A percentile compares a stretch with the other conserved stretches of the same genome.
phyloP scores from a whole-genome alignment of 352 stramenopile genomes.

The Pythium myriotylum region DNA sequence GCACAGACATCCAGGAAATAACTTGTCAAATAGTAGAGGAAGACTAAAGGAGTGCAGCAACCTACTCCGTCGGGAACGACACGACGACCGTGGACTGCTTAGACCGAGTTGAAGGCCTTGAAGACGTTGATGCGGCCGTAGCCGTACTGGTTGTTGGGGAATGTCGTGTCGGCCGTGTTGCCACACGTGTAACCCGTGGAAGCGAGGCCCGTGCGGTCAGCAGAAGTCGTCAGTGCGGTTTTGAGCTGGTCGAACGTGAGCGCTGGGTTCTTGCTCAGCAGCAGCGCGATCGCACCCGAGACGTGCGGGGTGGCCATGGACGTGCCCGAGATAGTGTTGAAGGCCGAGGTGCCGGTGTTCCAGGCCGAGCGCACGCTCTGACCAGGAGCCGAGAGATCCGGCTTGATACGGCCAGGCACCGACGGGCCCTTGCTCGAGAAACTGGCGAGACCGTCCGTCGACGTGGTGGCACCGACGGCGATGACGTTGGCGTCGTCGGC shows the following conservation, averaged over 20 bases:
- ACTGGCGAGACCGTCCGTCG: constrained; percentile 23
- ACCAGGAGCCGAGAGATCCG: constrained; percentile 34
- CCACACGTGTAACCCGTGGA: constrained; percentile 27
- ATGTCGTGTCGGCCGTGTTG: constrained; percentile 22
- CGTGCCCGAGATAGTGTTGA: constrained; percentile 36
- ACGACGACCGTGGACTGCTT: too few relatives aligned
- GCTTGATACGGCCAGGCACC: constrained; percentile 26
- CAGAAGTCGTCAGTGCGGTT: constrained; percentile 12
- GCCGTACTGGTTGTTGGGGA: constrained; percentile 41
- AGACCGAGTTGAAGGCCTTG: constrained; percentile 16
- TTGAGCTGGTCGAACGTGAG: constrained; percentile 27
- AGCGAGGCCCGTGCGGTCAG: constrained; percentile 15
- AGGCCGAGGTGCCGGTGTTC: constrained; percentile 19
- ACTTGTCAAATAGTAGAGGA: too few relatives aligned
- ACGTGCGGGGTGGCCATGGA: constrained; percentile 40
- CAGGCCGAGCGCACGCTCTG: constrained; percentile 27
- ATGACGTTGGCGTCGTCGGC: constrained; percentile 29
- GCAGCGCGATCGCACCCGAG: constrained; percentile 34
- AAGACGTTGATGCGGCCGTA: constrained; percentile 36
- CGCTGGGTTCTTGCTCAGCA: constrained; percentile 27
- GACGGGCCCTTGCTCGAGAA: constrained; percentile 37
- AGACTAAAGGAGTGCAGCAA: too few relatives aligned
- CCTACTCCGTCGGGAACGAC: too few relatives aligned
- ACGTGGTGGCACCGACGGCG: constrained; percentile 25
- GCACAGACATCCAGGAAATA: too few relatives aligned